A percentile compares a stretch with the other conserved stretches of the same genome.
phyloP scores from a whole-genome alignment of 2,329 filamentous ascomycete species.

The Talaromyces amestolkiae region DNA sequence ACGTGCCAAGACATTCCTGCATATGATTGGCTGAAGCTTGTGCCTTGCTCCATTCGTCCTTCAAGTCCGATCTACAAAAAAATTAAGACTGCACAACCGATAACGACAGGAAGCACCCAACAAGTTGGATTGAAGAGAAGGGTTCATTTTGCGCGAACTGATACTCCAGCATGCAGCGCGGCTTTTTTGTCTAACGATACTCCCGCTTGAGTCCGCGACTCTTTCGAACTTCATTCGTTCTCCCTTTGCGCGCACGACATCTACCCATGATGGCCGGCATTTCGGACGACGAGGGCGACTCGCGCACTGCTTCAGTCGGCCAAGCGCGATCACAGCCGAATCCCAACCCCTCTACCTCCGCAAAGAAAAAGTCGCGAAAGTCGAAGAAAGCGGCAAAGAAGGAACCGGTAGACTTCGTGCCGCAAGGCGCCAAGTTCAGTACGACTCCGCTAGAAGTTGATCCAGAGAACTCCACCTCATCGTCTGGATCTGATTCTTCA shows the following conservation, averaged over 20 bases:
- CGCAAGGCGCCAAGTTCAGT: constrained; percentile 37
- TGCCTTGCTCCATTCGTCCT: not conserved
- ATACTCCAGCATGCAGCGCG: not conserved
- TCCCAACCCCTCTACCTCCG: constrained; percentile 26
- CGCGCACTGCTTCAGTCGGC: constrained; percentile 47
- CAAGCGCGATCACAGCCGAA: constrained; percentile 34
- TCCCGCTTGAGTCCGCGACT: not conserved
- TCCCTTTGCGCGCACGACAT: not conserved
- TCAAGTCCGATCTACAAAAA: not conserved
- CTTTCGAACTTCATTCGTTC: not conserved
- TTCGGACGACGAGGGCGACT: constrained; percentile 42
- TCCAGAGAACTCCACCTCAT: constrained; percentile 30
- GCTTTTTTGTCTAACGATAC: not conserved
- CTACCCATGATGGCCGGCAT: constrained; percentile 1
- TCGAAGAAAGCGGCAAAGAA: constrained; percentile 23
- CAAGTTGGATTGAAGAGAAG: not conserved
- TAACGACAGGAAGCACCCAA: not conserved
- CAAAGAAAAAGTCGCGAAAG: constrained; percentile 31
- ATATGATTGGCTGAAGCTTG: constrained; percentile 14
- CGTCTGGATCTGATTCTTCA: constrained; percentile 29
- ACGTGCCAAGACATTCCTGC: not conserved
- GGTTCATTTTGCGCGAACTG: not conserved
- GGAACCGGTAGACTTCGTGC: constrained; percentile 38
- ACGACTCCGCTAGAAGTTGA: constrained; percentile 34
- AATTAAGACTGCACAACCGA: not conserved